These are phyloP conservation scores for Entophlyctis helioformis DNA, from an alignment of 192 early-diverging fungal genomes.

Conservation along the genomic window DNA sequence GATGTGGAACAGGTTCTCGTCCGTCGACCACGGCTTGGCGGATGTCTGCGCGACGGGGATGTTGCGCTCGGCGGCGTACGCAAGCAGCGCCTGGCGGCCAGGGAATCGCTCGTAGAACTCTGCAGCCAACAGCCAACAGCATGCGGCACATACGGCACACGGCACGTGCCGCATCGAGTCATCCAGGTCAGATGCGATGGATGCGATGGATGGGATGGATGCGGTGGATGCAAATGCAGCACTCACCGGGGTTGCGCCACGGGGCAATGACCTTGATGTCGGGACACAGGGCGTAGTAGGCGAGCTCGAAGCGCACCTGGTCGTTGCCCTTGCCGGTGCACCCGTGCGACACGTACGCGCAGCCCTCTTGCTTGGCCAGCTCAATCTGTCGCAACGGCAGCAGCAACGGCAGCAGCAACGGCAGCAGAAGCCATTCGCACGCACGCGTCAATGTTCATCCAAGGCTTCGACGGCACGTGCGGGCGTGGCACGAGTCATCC, in stretches of 20 bases:
- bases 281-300: slow-evolving; percentile 91
- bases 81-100: slow-evolving; percentile 83
- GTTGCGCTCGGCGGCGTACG: slow-evolving; percentile 75
- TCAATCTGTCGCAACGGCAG: slow-evolving; percentile 58
- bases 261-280: slow-evolving; percentile 94
- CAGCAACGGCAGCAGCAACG: too few relatives aligned
- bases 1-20: slow-evolving; percentile 99
- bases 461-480: too few relatives aligned
- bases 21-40: slow-evolving; percentile 97
- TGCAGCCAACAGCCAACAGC: too few relatives aligned
- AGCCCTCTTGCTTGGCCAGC: slow-evolving; percentile 85
- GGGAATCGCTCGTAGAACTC: slow-evolving; percentile 92
- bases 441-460: too few relatives aligned
- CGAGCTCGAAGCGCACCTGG: slow-evolving; percentile 98
- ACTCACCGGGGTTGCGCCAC: slow-evolving; percentile 78
- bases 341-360: slow-evolving; percentile 94
- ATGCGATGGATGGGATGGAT: too few relatives aligned
- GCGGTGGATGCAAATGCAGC: too few relatives aligned
- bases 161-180: too few relatives aligned
- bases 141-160: too few relatives aligned
- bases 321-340: slow-evolving; percentile 99
- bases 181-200: too few relatives aligned
- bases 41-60: slow-evolving; percentile 94
- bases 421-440: too few relatives aligned
- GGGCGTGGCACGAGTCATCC: too few relatives aligned